Evolutionary conservation across 805 yeast genomes (phyloP), one percentile per base, ranked within the genome.

Genomic region (Pichia manshurica): DNA sequence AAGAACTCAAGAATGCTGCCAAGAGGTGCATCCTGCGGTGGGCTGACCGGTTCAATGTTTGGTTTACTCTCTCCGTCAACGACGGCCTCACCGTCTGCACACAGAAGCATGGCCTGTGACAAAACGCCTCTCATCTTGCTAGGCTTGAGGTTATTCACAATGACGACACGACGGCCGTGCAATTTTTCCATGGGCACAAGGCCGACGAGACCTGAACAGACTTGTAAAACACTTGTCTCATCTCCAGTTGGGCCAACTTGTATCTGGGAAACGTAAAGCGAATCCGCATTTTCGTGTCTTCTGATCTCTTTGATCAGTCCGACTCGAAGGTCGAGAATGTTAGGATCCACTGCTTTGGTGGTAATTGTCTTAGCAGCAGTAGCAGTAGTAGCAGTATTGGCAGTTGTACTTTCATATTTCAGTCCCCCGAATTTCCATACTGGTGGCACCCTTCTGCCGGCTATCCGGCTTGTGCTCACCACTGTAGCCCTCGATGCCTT

Each of bases 61-160:
- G 34, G 34, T 28, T 40, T 28, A 19, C 15, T 9, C 5, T 28
- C 43, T 21, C 16, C 21, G 8, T 12, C 40, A 12, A 21, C 25
- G 4, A 10, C 9, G 19, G 23, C 32, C 13, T 50, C 60, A 29
- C 49, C 53, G 21, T 60, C 56, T 1, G 85, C 81, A n/a, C 87
- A 86, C 19, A 82, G 57, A 1, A 82, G 56, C 87, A 82, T 82
- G 0, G 84, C 86, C 53, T 80, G 78, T 2, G 85, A 79, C 36
- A 57, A 59, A 19, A 75, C 72, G 1, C 87, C 87, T 51, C 87
- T 65, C 75, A 82, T 74, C 57, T 79, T 80, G 10, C 79, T 70
- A 3, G 81, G 75, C 54, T 81, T 82, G 60, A 82, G 61, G 55
- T 82, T 82, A 5, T 74, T 70, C 19, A 81, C 67, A 2, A 82